Conservation (phyloP, 768 basidiomycete species). For the Hemileccinum impolitum region DNA sequence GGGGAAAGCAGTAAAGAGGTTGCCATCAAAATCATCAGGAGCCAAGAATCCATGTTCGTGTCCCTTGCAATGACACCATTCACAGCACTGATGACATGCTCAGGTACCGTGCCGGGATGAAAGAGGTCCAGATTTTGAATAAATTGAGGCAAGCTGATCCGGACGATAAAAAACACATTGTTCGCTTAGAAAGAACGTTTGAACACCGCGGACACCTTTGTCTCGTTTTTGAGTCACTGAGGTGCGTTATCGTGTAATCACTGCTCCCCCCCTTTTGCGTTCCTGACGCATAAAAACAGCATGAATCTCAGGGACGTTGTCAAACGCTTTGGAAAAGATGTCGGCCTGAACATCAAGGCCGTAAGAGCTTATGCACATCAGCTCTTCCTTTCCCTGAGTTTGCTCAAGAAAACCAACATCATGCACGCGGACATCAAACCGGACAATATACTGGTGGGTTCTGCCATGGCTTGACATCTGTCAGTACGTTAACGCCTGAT, state of each 20-base stretch:
- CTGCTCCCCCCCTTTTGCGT: constrained; percentile 5
- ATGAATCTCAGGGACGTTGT: constrained; percentile 99
- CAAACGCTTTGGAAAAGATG: constrained; percentile 97
- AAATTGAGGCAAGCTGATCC: constrained; percentile 88
- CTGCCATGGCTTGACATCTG: constrained; percentile 7
- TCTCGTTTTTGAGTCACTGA: constrained; percentile 91
- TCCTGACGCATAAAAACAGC: constrained; percentile 38
- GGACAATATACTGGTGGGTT: constrained; percentile 88
- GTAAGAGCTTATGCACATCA: constrained; percentile 99
- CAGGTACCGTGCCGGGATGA: constrained; percentile 93
- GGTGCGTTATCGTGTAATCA: constrained; percentile 44
- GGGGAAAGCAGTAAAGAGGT: constrained; percentile 68
- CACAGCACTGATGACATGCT: constrained; percentile 5
- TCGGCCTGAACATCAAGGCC: constrained; percentile 92
- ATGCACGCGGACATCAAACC: constrained; percentile 99
- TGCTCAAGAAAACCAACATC: constrained; percentile 84
- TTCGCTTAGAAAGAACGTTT: constrained; percentile 90
- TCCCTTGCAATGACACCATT: constrained; percentile 3
- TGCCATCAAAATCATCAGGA: constrained; percentile 95
- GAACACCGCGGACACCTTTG: constrained; percentile 97
- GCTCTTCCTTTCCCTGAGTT: constrained; percentile 81
- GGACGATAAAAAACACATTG: constrained; percentile 94
- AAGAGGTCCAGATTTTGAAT: constrained; percentile 86
- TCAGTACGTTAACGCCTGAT: constrained; percentile 12
- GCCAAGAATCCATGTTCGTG: constrained; percentile 93